Percentiles rank a stretch among this genome's conserved stretches.
phyloP scores from a whole-genome alignment of 2,329 filamentous ascomycete genomes.

The Claviceps cyperi region DNA sequence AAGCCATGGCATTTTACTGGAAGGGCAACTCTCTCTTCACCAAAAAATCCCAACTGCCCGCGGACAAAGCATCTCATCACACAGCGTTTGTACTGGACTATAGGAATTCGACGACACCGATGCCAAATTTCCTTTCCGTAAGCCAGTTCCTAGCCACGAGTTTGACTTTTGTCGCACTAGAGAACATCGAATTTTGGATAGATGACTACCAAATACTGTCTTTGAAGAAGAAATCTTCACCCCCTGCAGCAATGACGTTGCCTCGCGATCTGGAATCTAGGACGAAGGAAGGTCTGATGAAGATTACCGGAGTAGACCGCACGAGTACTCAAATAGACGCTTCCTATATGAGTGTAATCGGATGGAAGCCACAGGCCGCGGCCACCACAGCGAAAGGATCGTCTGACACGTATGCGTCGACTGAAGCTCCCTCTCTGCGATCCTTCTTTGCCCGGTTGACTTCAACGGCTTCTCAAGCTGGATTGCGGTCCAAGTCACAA shows the following conservation, averaged over 20 bases:
- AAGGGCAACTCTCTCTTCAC: conserved; percentile 97
- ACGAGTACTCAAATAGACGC: conserved; percentile 89
- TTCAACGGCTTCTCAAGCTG: conserved; percentile 34
- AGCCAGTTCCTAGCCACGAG: conserved; percentile 90
- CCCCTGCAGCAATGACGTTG: conserved; percentile 55
- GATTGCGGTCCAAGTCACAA: conserved; percentile 38
- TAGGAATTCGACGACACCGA: conserved; percentile 69
- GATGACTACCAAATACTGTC: conserved; percentile 73
- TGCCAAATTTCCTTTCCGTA: conserved; percentile 74
- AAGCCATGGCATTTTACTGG: conserved; percentile 99
- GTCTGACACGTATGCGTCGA: conserved; percentile 33
- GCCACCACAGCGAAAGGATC: conserved; percentile 24
- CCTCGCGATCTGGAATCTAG: conserved; percentile 67
- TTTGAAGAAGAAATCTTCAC: conserved; percentile 74
- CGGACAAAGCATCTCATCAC: conserved; percentile 49
- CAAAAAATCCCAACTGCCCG: conserved; percentile 61
- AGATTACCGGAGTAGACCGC: conserved; percentile 61
- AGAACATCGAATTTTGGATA: conserved; percentile 78
- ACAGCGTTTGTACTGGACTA: conserved; percentile 96
- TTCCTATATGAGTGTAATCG: conserved; percentile 72
- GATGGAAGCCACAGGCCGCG: conserved; percentile 54
- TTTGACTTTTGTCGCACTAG: conserved; percentile 83
- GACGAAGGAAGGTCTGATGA: conserved; percentile 83
- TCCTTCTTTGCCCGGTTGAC: conserved; percentile 74
- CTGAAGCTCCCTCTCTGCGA: conserved; percentile 46